phyloP scores from a whole-genome alignment of 2,329 filamentous ascomycete species.

The Fusarium graminum region DNA sequence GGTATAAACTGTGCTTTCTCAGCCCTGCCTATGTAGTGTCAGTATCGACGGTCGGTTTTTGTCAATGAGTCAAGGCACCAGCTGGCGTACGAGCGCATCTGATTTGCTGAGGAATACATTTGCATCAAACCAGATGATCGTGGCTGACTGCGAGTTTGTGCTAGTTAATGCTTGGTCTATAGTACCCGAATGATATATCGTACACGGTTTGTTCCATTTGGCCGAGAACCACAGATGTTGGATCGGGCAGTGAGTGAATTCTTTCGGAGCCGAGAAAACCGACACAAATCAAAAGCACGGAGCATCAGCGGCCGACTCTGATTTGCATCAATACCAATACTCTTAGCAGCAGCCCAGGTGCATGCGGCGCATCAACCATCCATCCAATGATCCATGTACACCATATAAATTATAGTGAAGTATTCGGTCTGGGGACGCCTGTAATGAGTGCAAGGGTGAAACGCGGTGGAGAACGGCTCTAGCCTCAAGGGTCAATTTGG shows the following conservation, averaged over 20 bases:
- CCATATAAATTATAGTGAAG: conserved; percentile 13
- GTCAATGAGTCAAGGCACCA: conserved; percentile 22
- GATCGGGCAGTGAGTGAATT: conserved; percentile 6
- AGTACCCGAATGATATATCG: background rate
- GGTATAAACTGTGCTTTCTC: conserved; percentile 25
- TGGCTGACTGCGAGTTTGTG: background rate
- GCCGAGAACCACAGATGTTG: no score
- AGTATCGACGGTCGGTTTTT: background rate
- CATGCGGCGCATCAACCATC: conserved; percentile 19
- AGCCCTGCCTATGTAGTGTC: conserved; percentile 40
- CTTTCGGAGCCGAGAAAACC: conserved; percentile 45
- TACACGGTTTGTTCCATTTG: background rate
- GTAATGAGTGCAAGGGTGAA: conserved; percentile 19
- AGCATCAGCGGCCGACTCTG: conserved; percentile 42
- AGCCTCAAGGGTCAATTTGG: conserved; percentile 30
- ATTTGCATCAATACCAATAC: conserved; percentile 31
- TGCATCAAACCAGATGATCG: conserved; percentile 7
- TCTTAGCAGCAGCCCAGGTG: conserved; percentile 25
- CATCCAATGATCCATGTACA: background rate
- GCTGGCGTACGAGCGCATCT: conserved; percentile 9
- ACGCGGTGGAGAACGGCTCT: conserved; percentile 37
- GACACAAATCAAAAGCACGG: conserved; percentile 34
- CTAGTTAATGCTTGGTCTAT: background rate
- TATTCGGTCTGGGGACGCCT: conserved; percentile 35
- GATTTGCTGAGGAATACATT: conserved; percentile 20